phyloP scores from a whole-genome alignment of 352 stramenopile species.

The Phytopythium oedochilum region DNA sequence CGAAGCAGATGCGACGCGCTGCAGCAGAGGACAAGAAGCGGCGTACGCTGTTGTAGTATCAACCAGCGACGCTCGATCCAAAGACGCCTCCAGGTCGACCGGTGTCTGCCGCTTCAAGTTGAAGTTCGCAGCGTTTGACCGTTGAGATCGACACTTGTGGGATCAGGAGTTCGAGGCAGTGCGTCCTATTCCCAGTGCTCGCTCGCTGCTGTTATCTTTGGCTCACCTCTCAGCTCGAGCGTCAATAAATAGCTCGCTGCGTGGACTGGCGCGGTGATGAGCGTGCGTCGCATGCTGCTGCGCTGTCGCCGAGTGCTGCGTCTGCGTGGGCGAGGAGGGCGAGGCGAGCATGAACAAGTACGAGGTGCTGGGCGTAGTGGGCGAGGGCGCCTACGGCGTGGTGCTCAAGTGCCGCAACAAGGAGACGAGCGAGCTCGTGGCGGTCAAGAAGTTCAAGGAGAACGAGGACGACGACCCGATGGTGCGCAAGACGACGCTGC shows the following conservation, averaged over 20 bases:
- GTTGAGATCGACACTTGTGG: background rate
- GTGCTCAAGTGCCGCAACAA: conserved; percentile 93
- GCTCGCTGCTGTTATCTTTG: background rate
- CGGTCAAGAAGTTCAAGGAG: conserved; percentile 99
- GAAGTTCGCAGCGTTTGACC: too few species aligned
- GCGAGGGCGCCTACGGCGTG: conserved; percentile 92
- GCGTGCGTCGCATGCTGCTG: background rate
- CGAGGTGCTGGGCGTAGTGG: conserved; percentile 92
- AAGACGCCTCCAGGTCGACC: too few species aligned
- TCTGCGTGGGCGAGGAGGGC: background rate
- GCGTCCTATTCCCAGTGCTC: background rate
- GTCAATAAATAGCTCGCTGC: background rate
- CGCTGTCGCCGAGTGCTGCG: background rate
- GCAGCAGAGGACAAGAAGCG: background rate
- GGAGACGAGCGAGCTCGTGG: conserved; percentile 96
- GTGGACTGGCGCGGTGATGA: background rate
- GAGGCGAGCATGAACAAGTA: conserved; percentile 91
- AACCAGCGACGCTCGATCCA: too few species aligned
- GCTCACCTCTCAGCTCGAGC: background rate
- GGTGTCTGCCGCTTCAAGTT: too few species aligned
- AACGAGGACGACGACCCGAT: conserved; percentile 88
- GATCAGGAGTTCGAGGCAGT: background rate
- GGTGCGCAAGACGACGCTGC: conserved; percentile 92
- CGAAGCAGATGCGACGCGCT: background rate
- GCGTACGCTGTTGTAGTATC: background rate